Evolutionary conservation across 257 asterid species (phyloP).

Genomic region (Petunia secreta): DNA sequence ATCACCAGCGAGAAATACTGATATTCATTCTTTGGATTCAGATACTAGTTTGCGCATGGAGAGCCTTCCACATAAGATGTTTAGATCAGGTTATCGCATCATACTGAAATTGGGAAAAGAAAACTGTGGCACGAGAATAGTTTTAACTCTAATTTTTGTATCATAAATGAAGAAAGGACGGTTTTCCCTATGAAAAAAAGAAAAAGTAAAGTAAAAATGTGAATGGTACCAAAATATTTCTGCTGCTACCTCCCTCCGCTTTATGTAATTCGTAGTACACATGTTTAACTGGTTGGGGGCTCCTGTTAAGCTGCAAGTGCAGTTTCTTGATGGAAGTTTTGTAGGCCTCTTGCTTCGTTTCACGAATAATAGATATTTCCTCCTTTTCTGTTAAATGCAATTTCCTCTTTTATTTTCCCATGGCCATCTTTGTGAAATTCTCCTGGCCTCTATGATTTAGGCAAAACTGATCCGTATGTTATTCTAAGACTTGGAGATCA

Average conservation of each 20-base stretch:
- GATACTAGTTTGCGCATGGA: not conserved
- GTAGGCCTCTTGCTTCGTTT: not conserved
- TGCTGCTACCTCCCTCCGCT: not conserved
- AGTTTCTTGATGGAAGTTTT: constrained; percentile 2
- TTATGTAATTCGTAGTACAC: not conserved
- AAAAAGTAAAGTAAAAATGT: no score
- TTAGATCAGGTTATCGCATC: constrained; percentile 22
- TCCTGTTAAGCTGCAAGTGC: not conserved
- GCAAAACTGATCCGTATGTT: constrained; percentile 95
- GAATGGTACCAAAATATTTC: no score
- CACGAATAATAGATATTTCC: not conserved
- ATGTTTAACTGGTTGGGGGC: no score
- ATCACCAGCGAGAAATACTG: not conserved
- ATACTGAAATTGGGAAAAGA: constrained; percentile 1
- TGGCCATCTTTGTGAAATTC: not conserved
- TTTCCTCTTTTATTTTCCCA: constrained; percentile 7
- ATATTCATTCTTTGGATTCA: not conserved
- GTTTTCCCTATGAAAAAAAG: not conserved
- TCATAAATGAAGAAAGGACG: not conserved
- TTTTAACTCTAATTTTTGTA: not conserved
- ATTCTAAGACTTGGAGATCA: constrained; percentile 86
- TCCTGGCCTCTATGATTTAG: constrained; percentile 48
- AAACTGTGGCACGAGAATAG: not conserved
- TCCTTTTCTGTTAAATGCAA: constrained; percentile 10
- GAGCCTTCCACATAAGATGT: constrained; percentile 4